phyloP scores from a whole-genome alignment of 2,329 filamentous ascomycete species.

The Thelonectria discophora region DNA sequence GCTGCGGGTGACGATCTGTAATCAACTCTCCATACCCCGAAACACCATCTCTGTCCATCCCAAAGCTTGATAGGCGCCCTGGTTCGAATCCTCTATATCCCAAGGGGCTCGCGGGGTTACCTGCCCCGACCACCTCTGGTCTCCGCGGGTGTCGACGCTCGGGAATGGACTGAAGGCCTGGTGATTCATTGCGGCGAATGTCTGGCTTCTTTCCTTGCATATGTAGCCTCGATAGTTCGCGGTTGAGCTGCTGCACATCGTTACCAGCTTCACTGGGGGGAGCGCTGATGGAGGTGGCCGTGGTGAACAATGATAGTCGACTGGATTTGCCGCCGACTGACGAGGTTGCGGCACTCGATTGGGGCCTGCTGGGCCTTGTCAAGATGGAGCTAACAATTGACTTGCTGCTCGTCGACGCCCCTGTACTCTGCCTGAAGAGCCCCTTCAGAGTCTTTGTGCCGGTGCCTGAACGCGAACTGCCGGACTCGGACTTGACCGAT shows the following conservation, averaged over 20 bases:
- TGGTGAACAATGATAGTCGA: background rate
- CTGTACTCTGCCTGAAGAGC: background rate
- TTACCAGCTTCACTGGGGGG: background rate
- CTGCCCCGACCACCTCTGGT: too few relatives aligned
- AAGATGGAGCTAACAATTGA: background rate
- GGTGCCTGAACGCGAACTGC: background rate
- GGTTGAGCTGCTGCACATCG: background rate
- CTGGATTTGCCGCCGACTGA: background rate
- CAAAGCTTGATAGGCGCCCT: background rate
- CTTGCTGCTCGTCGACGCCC: background rate
- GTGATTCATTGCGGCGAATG: background rate
- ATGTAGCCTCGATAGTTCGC: too few relatives aligned
- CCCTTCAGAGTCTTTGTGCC: background rate
- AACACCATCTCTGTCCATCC: background rate
- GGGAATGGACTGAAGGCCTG: background rate
- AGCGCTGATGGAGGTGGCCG: background rate
- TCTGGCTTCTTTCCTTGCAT: background rate
- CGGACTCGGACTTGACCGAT: background rate
- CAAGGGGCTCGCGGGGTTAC: background rate
- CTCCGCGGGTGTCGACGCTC: background rate
- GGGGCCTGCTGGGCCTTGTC: background rate
- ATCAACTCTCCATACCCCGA: background rate
- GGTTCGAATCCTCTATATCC: background rate
- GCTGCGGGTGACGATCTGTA: too few relatives aligned
- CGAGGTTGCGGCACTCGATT: slow-evolving; percentile 4